Conservation (phyloP, 768 basidiomycete genomes). For the Mycena amicta region DNA sequence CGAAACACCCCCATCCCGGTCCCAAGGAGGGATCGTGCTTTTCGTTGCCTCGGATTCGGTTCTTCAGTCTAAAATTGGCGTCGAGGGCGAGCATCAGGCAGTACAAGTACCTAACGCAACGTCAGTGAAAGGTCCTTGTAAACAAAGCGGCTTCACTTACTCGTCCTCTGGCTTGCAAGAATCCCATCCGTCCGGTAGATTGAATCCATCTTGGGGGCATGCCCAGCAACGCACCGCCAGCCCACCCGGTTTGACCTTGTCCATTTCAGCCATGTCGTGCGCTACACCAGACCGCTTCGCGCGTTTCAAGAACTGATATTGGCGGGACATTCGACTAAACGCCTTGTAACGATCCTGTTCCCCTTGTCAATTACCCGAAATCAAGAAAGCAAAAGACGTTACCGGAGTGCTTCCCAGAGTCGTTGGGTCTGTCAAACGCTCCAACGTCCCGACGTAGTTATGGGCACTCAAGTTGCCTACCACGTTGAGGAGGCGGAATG, state of each 20-base stretch:
- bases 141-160: not conserved
- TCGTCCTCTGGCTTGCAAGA: not conserved
- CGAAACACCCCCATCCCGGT: no score
- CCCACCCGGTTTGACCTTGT: not conserved
- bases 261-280: conserved; percentile 2
- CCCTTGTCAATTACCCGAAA: not conserved
- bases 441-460: not conserved
- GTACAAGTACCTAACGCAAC: not conserved
- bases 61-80: not conserved
- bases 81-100: not conserved
- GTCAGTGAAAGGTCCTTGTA: not conserved
- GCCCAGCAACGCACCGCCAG: conserved; percentile 22
- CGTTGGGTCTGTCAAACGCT: no score
- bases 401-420: not conserved
- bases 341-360: conserved; percentile 8
- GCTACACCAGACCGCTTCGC: not conserved
- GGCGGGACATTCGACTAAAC: not conserved
- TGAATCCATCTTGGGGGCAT: conserved; percentile 18
- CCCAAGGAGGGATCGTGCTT: not conserved
- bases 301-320: not conserved
- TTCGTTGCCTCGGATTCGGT: not conserved
- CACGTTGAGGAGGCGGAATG: not conserved
- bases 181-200: conserved; percentile 20
- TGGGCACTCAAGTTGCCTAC: not conserved
- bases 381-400: not conserved